Evolutionary conservation across 306 rosid species (phyloP).

Genomic region (Lablab purpureus): DNA sequence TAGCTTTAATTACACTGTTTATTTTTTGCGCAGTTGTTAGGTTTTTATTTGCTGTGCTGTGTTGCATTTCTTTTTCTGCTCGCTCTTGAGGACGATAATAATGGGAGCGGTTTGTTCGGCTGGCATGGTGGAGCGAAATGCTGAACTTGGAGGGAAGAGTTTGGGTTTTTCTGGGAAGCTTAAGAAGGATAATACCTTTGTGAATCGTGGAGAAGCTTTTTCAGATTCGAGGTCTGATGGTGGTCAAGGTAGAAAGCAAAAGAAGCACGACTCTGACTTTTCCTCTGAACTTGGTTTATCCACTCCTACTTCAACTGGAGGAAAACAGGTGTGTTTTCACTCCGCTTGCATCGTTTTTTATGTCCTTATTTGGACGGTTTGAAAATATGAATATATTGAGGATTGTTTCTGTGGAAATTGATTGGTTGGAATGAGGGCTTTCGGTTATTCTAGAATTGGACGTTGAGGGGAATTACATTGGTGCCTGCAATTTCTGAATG

Average conservation of each 20-base stretch:
- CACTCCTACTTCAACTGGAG: slow-evolving; percentile 41
- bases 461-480: slow-evolving; percentile 31
- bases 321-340: slow-evolving; percentile 55
- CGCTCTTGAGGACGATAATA: slow-evolving; percentile 30
- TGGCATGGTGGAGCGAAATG: slow-evolving; percentile 55
- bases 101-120: slow-evolving; percentile 91
- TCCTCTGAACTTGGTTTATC: slow-evolving; percentile 55
- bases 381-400: not conserved
- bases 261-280: slow-evolving; percentile 47
- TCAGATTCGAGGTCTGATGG: slow-evolving; percentile 45
- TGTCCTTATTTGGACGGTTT: not conserved
- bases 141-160: slow-evolving; percentile 44
- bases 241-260: slow-evolving; percentile 45
- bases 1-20: not conserved
- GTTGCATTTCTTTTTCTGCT: slow-evolving; percentile 11
- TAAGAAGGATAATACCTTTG: slow-evolving; percentile 45
- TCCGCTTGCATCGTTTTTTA: not conserved
- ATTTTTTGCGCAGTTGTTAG: slow-evolving; percentile 5
- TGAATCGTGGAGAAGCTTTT: slow-evolving; percentile 37
- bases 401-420: slow-evolving; percentile 8
- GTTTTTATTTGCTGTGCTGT: not conserved
- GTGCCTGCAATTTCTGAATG: slow-evolving; percentile 17
- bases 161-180: slow-evolving; percentile 61
- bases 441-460: not conserved
- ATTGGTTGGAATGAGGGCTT: not conserved